Evolutionary conservation across 257 asterid genomes (phyloP).

Genomic region (Asclepias syriaca): DNA sequence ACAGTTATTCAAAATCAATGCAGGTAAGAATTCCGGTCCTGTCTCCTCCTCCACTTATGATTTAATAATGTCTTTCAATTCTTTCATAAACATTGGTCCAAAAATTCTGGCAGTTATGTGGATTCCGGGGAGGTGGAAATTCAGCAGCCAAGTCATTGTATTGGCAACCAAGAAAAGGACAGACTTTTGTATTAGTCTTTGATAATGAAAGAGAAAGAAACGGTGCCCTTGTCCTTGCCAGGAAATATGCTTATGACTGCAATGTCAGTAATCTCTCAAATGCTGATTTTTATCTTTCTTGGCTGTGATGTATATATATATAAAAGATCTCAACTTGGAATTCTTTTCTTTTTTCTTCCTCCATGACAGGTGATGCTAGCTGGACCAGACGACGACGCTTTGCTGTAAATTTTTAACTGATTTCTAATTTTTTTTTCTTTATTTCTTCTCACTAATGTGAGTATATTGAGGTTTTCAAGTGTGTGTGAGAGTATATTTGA

Average conservation of each 20-base stretch:
- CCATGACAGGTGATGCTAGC: slow-evolving; percentile 70
- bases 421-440: slow-evolving; percentile 13
- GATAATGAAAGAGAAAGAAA: slow-evolving; percentile 85
- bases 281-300: too few species aligned
- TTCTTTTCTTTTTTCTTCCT: too few species aligned
- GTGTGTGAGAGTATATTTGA: slow-evolving; percentile 35
- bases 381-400: slow-evolving; percentile 94
- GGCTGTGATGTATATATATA: too few species aligned
- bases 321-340: too few species aligned
- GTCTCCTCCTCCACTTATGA: too few species aligned
- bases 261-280: slow-evolving; percentile 51
- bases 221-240: slow-evolving; percentile 64
- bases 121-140: slow-evolving; percentile 98
- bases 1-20: slow-evolving; percentile 77
- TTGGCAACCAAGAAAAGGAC: slow-evolving; percentile 94
- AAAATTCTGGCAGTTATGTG: slow-evolving; percentile 56
- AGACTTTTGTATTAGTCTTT: slow-evolving; percentile 75
- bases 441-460: slow-evolving; percentile 20
- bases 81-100: not conserved
- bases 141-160: slow-evolving; percentile 85
- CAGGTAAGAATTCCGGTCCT: slow-evolving; percentile 44
- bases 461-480: slow-evolving; percentile 25
- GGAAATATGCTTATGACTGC: slow-evolving; percentile 83
- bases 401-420: slow-evolving; percentile 53
- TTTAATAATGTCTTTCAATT: not conserved